phyloP scores from a whole-genome alignment of 352 stramenopile genomes.

The Phytopythium ostracodes region DNA sequence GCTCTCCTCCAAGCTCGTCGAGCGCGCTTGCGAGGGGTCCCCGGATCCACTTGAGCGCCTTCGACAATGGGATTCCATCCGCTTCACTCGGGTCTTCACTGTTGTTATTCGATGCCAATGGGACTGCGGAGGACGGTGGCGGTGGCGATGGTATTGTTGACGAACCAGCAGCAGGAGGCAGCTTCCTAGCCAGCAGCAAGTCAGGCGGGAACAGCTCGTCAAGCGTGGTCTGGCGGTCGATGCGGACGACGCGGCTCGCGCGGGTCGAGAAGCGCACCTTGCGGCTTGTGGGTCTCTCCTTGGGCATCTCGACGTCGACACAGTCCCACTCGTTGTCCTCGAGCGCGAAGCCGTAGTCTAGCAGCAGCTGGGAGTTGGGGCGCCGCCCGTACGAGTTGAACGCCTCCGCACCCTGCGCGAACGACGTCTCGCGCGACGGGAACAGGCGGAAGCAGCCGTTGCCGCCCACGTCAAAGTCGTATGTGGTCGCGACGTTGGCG shows the following conservation, averaged over 20 bases:
- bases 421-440: constrained; percentile 56
- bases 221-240: constrained; percentile 44
- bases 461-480: constrained; percentile 64
- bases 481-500: constrained; percentile 87
- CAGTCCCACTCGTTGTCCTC: constrained; percentile 88
- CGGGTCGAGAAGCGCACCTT: constrained; percentile 40
- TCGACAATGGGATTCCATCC: background rate
- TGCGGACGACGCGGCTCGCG: constrained; percentile 26
- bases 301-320: constrained; percentile 57
- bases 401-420: constrained; percentile 59
- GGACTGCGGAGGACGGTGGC: background rate
- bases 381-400: constrained; percentile 92
- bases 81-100: background rate
- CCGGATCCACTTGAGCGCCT: constrained; percentile 22
- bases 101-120: background rate
- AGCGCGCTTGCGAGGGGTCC: constrained; percentile 18
- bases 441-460: constrained; percentile 66
- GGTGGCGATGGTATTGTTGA: background rate
- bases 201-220: constrained; percentile 40
- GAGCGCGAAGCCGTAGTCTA: constrained; percentile 93
- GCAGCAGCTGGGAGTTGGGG: constrained; percentile 83
- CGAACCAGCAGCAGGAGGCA: background rate
- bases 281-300: constrained; percentile 19
- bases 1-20: constrained; percentile 13
- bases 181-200: constrained; percentile 11